Evolutionary conservation across 192 early-diverging fungal species (phyloP), one percentile per base, ranked within the genome.

Genomic region (Martensiomyces pterosporus): DNA sequence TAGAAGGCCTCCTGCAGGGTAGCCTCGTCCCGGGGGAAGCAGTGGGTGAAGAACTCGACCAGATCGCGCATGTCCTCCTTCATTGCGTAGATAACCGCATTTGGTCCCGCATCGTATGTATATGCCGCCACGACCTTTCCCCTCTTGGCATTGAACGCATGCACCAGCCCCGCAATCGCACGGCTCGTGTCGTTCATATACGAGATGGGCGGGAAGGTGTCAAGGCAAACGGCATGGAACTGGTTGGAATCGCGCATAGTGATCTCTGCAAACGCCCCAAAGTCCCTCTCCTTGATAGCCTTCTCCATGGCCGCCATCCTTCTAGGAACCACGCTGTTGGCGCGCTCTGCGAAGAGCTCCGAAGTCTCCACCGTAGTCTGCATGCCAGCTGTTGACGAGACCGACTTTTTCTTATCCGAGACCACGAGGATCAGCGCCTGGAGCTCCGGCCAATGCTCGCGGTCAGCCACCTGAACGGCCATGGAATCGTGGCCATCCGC

Each of bases 171-270:
- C 58, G 94, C 89, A 42, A 99, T 85, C 40, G 84, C 82, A 38
- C 90, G 83, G 40, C 93, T 96, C 19, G 89, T 83, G 69, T 98
- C 94, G 77, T 93, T 98, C 72, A 99, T 67, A 68, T 99, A 99
- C 49, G 94, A 89, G 58, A 99, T 94, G 15, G 97, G 97, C 24
- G 97, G 97, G 72, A 80, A 97, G 8, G 95, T 97, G 75, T 99
- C 97, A n/a, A 97, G 72, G 65, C 95, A 98, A 26, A 92, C 87
- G 25, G 95, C 90, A 65, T 99, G 97, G 87, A 99, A 99, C 73
- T 93, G 91, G 83, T 99, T 99, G 16, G 93, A 96, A 65, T 99
- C 97, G 43, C 67, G 75, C 94, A 99, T 99, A 46, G 97, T 95
- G 46, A 95, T 53, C 66, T 93, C 88, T 24, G 91, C 97, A 77